These are phyloP conservation scores for Cardamine resedifolia DNA, from an alignment of 345 rosid species.

Conservation along the genomic window DNA sequence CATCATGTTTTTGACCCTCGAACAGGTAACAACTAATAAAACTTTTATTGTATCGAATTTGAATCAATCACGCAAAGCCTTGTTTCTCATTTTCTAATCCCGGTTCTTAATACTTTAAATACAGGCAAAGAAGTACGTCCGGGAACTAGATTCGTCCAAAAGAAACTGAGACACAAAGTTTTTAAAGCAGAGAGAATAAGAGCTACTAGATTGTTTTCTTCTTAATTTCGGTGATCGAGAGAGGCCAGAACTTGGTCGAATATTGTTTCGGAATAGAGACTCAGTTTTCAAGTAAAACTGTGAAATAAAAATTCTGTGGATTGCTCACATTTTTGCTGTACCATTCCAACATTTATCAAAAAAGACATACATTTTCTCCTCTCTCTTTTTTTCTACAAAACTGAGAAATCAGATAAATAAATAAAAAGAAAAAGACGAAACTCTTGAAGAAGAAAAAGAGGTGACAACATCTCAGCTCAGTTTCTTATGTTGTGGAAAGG, in stretches of 20 bases:
- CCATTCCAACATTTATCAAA: conserved; percentile 21
- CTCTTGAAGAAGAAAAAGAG: conserved; percentile 9
- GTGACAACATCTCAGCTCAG: conserved; percentile 45
- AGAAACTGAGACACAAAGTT: conserved; percentile 19
- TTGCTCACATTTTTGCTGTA: conserved; percentile 25
- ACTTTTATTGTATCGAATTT: background rate
- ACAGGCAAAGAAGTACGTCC: conserved; percentile 41
- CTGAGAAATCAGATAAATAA: background rate
- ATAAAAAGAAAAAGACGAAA: background rate
- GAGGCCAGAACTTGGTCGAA: conserved; percentile 27
- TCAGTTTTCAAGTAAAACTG: conserved; percentile 23
- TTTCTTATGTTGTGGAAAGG: conserved; percentile 51
- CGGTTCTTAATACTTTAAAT: conserved; percentile 1
- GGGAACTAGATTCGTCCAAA: conserved; percentile 35
- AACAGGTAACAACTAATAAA: conserved; percentile 59
- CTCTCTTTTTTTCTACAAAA: conserved; percentile 14
- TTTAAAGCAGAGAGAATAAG: conserved; percentile 29
- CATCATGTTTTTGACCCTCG: conserved; percentile 93
- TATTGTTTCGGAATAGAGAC: conserved; percentile 19
- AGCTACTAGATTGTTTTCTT: conserved; percentile 19
- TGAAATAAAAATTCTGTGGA: conserved; percentile 23
- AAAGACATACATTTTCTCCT: background rate
- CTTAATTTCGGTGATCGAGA: conserved; percentile 16
- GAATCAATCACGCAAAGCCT: background rate
- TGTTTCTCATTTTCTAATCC: background rate